These are phyloP conservation scores for Pythium aphanidermatum DNA, from an alignment of 352 stramenopile genomes.

Conservation along the genomic window DNA sequence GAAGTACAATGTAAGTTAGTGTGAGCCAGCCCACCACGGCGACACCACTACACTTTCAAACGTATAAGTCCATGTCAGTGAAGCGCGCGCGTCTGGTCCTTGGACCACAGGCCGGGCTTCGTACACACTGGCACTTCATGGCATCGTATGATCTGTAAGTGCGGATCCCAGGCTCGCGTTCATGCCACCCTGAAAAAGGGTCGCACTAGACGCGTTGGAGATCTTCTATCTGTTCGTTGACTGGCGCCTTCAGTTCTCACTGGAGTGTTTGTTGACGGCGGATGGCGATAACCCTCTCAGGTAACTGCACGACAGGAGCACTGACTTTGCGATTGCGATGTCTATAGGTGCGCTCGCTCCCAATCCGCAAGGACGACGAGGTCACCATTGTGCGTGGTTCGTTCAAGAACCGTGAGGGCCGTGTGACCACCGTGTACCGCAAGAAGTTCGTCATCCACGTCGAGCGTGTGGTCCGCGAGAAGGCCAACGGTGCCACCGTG, in stretches of 20 bases:
- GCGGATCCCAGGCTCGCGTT: no score
- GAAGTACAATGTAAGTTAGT: slow-evolving; percentile 98
- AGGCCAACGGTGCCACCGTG: slow-evolving; percentile 96
- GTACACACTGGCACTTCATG: slow-evolving; percentile 81
- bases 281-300: background rate
- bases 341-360: slow-evolving; percentile 93
- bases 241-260: no score
- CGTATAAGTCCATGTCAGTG: slow-evolving; percentile 88
- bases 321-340: slow-evolving; percentile 11
- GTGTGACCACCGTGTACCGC: slow-evolving; percentile 96
- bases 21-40: slow-evolving; percentile 13
- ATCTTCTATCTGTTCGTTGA: no score
- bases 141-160: slow-evolving; percentile 84
- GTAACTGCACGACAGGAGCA: slow-evolving; percentile 2
- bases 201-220: no score
- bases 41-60: slow-evolving; percentile 75
- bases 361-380: slow-evolving; percentile 99
- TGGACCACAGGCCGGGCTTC: no score
- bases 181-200: no score
- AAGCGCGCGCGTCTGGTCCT: background rate
- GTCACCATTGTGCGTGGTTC: slow-evolving; percentile 97
- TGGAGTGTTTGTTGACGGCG: background rate
- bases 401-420: slow-evolving; percentile 98
- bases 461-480: slow-evolving; percentile 97
- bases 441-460: slow-evolving; percentile 99